Evolutionary conservation across 163 green algal species (phyloP), one percentile per base, ranked within the genome.

Genomic region (Scenedesmus sp.): DNA sequence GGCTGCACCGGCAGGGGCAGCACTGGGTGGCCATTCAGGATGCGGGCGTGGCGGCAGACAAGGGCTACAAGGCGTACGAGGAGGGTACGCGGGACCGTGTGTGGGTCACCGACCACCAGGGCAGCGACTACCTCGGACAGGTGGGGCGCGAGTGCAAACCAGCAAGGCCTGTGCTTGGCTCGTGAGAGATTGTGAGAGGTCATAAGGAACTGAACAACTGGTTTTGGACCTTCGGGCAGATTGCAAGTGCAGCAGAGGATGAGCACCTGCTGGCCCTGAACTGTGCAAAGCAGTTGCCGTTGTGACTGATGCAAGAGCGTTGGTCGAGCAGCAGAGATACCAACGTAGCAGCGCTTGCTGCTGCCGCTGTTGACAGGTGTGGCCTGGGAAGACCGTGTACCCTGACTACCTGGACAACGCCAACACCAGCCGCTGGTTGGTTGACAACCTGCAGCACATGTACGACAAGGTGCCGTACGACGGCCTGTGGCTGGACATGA

Each of bases 1-100:
- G 92, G n/a, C 92, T 98, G 87, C 94, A 97, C 72, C 79, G 42
- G 37, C 89, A 91, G 16, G 93, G 91, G 2, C 87, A 91, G 78
- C 87, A 87, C 78, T 91, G 87, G 87, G 37, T 91, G 26, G 35
- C 49, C 37, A 81, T 91, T 9, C 22, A 46, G 16, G 49, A 91
- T n/a, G 37, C 78, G 20, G 87, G 87, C 6, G 46, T 91, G 18
- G 78, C 87, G 10, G 79, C 73, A 37, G 73, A 81, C 16, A 44
- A 68, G 42, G 87, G 87, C 42, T 86, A 87, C 78, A 73, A 46
- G 46, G 87, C 87, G 13, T 91, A 81, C 56, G 87, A 91, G 30
- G 87, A 91, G 33, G 87, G 87, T 24, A 87, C 40, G 10, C 68
- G 56, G 4, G 87, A 91, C 3, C 10, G 59, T 18, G 87, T 91